These are phyloP conservation scores for Silene latifolia DNA, from an alignment of 148 eudicot species.

Conservation along the genomic window DNA sequence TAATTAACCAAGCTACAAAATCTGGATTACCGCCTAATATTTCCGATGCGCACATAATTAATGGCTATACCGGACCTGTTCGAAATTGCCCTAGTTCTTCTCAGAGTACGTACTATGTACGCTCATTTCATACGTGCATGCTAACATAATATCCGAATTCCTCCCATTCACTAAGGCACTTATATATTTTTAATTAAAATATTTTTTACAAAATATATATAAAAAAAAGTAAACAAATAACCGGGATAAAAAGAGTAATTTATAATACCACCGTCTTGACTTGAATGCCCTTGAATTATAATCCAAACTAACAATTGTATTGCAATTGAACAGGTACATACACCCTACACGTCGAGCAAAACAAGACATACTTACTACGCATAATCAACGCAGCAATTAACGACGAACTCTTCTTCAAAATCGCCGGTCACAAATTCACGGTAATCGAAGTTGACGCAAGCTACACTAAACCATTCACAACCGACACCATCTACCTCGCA, in stretches of 20 bases:
- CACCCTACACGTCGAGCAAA: constrained; percentile 48
- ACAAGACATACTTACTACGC: constrained; percentile 60
- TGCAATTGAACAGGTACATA: constrained; percentile 34
- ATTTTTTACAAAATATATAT: too few relatives aligned
- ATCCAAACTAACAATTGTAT: too few relatives aligned
- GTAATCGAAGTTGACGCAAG: constrained; percentile 74
- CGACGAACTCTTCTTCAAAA: constrained; percentile 73
- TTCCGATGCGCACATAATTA: constrained; percentile 75
- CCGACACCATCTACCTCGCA: constrained; percentile 55
- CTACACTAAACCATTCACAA: constrained; percentile 59
- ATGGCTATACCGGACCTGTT: constrained; percentile 58
- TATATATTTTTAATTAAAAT: too few relatives aligned
- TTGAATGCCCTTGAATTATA: too few relatives aligned
- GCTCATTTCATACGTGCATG: background rate
- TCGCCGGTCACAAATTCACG: constrained; percentile 57
- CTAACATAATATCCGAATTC: too few relatives aligned
- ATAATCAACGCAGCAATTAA: constrained; percentile 74
- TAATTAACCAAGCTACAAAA: constrained; percentile 56
- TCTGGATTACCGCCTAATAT: constrained; percentile 59
- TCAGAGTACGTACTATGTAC: constrained; percentile 20
- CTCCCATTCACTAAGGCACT: too few relatives aligned
- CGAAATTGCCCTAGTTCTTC: constrained; percentile 48
- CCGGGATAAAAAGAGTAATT: too few relatives aligned
- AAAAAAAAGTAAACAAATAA: too few relatives aligned
- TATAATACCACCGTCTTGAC: too few relatives aligned